Evolutionary conservation across 805 yeast species (phyloP), one percentile per base, ranked within the genome.

Genomic region (Saccharomycopsis babjevae): DNA sequence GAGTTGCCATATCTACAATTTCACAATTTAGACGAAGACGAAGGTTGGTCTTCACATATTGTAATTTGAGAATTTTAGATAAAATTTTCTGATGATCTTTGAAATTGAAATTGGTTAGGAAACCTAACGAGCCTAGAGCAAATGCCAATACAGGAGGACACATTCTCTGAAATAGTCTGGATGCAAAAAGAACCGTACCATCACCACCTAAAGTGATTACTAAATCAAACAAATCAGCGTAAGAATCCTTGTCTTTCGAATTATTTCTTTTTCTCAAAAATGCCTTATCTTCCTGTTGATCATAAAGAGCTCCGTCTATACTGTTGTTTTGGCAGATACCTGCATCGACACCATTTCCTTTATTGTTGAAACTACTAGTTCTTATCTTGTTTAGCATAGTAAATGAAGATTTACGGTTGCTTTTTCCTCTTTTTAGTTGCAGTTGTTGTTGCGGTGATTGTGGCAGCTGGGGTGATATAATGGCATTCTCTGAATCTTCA

Each of bases 21-120:
- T 92, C 78, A 71, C 97, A 90, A 1, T 92, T 83, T 69, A 93
- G 82, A 64, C 98, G 78, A 94, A 92, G 89, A 62, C 98, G 77
- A 69, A 92, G 74, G 67, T 89, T 87, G 5, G 88, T 84, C 64
- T 81, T 80, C 32, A 90, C 90, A 43, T 61, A 61, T 40, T 62
- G 59, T 39, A 61, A 46, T 34, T 46, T 62, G 13, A 62, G 50
- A 13, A 80, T 73, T 18, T 69, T 65, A 0, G 70, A 62, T 57
- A 80, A 67, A 8, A 76, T 72, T 38, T 70, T 67, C 61, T 72
- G 68, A 61, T 75, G 70, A 6, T 72, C 69, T n/a, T 67, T 62
- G 59, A 75, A 77, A 54, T 82, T 80, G 70, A 82, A 85, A 58
- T 85, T 84, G 7, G 77, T 72, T 39, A 85, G 70, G 66, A 85